Base-by-base conservation (phyloP, 305 asterid species). In the Solanum hybrid region DNA sequence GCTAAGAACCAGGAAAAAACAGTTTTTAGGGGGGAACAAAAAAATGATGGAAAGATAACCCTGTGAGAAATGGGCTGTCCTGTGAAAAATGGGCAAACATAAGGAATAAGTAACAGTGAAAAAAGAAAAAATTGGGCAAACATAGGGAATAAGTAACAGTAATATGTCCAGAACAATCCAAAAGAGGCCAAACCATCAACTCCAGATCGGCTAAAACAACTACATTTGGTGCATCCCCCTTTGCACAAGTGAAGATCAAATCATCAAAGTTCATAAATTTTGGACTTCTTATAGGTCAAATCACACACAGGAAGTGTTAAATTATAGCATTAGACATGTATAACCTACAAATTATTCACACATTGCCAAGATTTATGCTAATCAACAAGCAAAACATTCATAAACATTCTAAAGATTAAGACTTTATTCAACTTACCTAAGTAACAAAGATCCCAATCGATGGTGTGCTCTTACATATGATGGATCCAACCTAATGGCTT, bases 401-500 rank as follows among this genome's bases (percentile, higher is more conserved):
- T 80, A 88, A 90, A 88, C 86, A 90, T 86, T 71, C 69, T 82
- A 90, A 56, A 84, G 31, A 27, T 42, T 26, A 26, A 86, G 10
- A 34, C 72, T 60, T 90, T 38, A 6, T 20, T 82, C 13, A 85
- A 91, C 96, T 95, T 93, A 97, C 99, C 98, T 95, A 89, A 96
- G 94, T 88, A 94, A 92, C 94, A 97, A 91, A 90, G 97, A 94
- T 90, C 98, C 99, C 90, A 97, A 93, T 5, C 98, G 96, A 85
- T 93, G 97, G 92, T 96, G 98, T 6, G 99, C 99, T 91, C 94
- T 93, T 42, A 90, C 94, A 72, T 97, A 96, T 17, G 91, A 93
- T 3, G 98, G 98, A 92, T 97, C 97, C 96, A 96, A 92, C 90
- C 93, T 93, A 91, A 97, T 91, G 14, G 99, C 97, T 92, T 94